Evolutionary conservation across 2,329 filamentous ascomycete genomes (phyloP), one percentile per base, ranked within the genome.

Genomic region (Ophiostoma fasciatum): DNA sequence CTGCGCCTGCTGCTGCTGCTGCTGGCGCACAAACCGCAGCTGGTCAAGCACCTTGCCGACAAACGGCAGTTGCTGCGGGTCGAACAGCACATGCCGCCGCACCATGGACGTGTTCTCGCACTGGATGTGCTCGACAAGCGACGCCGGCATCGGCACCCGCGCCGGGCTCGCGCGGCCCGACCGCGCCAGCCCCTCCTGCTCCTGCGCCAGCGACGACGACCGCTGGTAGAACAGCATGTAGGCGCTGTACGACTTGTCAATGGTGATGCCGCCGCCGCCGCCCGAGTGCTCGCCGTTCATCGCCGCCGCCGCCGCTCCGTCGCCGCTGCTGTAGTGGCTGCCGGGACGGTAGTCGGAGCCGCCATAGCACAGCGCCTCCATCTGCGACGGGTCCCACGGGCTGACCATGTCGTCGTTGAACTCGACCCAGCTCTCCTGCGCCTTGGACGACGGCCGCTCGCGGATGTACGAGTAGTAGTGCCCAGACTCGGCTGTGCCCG

Each of bases 211-310:
- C 5, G 73, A 71, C 0, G 77, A 77, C 4, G 76, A 71, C 33
- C 90, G 75, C 54, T 94, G 82, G 54, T 98, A 98, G 55, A 98
- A 96, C 8, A 98, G 68, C 82, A 98, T 96, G 55, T 98, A 98
- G 11, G 88, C 90, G 53, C 84, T 96, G 63, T 78, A 78, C 5
- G 71, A 69, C 55, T 87, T 88, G 48, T 77, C 71, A 44, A 68
- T 74, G 0, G 62, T 46, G 14, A 63, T 52, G 41, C 60, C 59
- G 47, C 61, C 56, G 33, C 48, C 49, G 41, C 68, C 60, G n/a
- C n/a, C n/a, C n/a, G n/a, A n/a, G n/a, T n/a, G n/a, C n/a, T n/a
- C n/a, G n/a, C n/a, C n/a, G n/a, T n/a, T n/a, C n/a, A n/a, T n/a
- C n/a, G n/a, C n/a, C n/a, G n/a, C n/a, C n/a, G n/a, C n/a, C n/a